phyloP scores from a whole-genome alignment of 345 rosid genomes.

The Euphorbia peplus region DNA sequence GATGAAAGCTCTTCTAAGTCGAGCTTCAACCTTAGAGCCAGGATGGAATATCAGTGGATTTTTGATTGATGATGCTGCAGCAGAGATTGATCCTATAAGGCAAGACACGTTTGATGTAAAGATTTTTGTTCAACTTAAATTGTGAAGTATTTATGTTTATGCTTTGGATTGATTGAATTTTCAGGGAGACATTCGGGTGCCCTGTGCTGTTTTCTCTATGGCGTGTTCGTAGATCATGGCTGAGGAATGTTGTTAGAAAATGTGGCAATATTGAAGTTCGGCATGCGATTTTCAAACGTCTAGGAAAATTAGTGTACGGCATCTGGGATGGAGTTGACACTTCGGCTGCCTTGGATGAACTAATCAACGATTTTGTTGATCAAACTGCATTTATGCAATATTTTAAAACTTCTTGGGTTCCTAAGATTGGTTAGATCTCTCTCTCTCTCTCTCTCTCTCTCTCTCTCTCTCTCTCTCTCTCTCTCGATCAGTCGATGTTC shows the following conservation, averaged over 20 bases:
- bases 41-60: constrained; percentile 77
- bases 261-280: constrained; percentile 66
- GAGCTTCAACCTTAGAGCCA: constrained; percentile 58
- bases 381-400: constrained; percentile 73
- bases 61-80: constrained; percentile 81
- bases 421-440: constrained; percentile 74
- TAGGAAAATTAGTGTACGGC: constrained; percentile 65
- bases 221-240: constrained; percentile 95
- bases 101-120: constrained; percentile 18
- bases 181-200: constrained; percentile 79
- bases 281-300: constrained; percentile 69
- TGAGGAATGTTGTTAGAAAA: constrained; percentile 72
- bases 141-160: constrained; percentile 8
- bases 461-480: constrained; percentile 14
- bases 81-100: constrained; percentile 90
- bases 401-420: constrained; percentile 79
- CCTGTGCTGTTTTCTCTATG: constrained; percentile 80
- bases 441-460: constrained; percentile 4
- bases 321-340: constrained; percentile 62
- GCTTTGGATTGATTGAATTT: constrained; percentile 20
- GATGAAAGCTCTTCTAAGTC: constrained; percentile 73
- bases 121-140: constrained; percentile 7
- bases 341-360: constrained; percentile 51
- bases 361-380: constrained; percentile 73
- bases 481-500: neutral